A percentile compares a stretch with the other conserved stretches of the same genome.
These are phyloP conservation scores for Saturnispora quitensis DNA, from an alignment of 805 yeast species.

Conservation along the genomic window DNA sequence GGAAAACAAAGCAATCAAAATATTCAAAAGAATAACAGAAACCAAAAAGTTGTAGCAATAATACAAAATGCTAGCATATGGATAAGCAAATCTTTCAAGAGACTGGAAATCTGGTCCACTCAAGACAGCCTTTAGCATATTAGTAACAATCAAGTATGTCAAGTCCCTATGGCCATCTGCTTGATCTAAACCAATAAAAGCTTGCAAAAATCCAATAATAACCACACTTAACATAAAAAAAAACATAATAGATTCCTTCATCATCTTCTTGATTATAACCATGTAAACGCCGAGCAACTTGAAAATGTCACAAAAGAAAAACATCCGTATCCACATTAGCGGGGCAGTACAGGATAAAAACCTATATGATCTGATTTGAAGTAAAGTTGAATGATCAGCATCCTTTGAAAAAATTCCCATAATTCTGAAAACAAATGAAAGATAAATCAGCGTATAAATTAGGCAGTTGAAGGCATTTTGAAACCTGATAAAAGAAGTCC, in stretches of 20 bases:
- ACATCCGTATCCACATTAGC: slow-evolving; percentile 72
- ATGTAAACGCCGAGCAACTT: slow-evolving; percentile 83
- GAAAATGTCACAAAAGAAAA: slow-evolving; percentile 69
- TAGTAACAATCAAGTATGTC: slow-evolving; percentile 51
- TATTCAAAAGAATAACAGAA: slow-evolving; percentile 67
- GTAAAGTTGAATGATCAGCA: slow-evolving; percentile 17
- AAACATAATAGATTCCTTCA: slow-evolving; percentile 79
- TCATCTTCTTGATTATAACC: slow-evolving; percentile 75
- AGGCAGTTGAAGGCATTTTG: slow-evolving; percentile 72
- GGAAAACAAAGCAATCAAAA: slow-evolving; percentile 75
- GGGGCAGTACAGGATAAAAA: slow-evolving; percentile 76
- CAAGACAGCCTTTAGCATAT: slow-evolving; percentile 61
- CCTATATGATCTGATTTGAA: slow-evolving; percentile 42
- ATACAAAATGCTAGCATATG: slow-evolving; percentile 74
- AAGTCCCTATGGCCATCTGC: slow-evolving; percentile 80
- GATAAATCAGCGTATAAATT: slow-evolving; percentile 47
- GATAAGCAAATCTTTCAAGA: slow-evolving; percentile 67
- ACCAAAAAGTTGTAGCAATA: slow-evolving; percentile 71
- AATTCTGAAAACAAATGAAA: slow-evolving; percentile 48
- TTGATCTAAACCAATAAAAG: slow-evolving; percentile 77
- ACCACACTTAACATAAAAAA: slow-evolving; percentile 65
- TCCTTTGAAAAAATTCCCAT: slow-evolving; percentile 28
- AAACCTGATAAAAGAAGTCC: slow-evolving; percentile 60
- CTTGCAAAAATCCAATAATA: slow-evolving; percentile 75
- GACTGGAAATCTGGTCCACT: slow-evolving; percentile 68